Conservation (phyloP, 1,284 basidiomycete species). For the Ceratobasidium sp. region DNA sequence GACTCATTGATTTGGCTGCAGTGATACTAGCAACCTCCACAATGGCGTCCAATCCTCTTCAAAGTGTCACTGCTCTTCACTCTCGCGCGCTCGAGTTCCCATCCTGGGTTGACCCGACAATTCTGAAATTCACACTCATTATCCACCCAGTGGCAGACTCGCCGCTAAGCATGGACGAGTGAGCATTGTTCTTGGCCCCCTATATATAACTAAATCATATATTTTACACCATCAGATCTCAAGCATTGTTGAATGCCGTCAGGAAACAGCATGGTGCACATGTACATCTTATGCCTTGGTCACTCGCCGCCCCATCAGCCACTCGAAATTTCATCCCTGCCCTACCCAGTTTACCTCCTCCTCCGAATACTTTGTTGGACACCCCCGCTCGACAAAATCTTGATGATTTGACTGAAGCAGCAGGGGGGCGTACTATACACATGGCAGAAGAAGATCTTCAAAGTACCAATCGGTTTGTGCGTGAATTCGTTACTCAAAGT, state of each 20-base stretch:
- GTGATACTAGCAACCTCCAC: slow-evolving; percentile 82
- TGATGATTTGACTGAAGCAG: slow-evolving; percentile 16
- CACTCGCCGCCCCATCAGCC: slow-evolving; percentile 60
- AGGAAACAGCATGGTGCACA: slow-evolving; percentile 83
- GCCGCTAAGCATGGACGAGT: slow-evolving; percentile 78
- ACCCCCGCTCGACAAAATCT: slow-evolving; percentile 18
- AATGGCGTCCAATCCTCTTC: slow-evolving; percentile 74
- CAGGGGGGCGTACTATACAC: slow-evolving; percentile 48
- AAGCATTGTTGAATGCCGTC: slow-evolving; percentile 77
- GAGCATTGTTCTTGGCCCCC: slow-evolving; percentile 48
- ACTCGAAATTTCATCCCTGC: slow-evolving; percentile 69
- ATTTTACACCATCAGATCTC: slow-evolving; percentile 58
- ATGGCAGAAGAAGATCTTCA: slow-evolving; percentile 82
- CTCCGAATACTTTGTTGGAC: slow-evolving; percentile 47
- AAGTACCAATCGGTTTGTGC: slow-evolving; percentile 79
- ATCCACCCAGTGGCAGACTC: slow-evolving; percentile 70
- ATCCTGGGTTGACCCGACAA: slow-evolving; percentile 74
- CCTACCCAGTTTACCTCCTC: slow-evolving; percentile 69
- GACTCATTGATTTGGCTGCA: slow-evolving; percentile 47
- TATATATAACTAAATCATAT: neutral
- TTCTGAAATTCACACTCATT: slow-evolving; percentile 74
- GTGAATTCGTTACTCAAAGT: slow-evolving; percentile 91
- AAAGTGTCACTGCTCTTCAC: slow-evolving; percentile 73
- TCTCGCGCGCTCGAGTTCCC: slow-evolving; percentile 70
- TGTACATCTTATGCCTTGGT: slow-evolving; percentile 68